Evolutionary conservation across 75 land plant species (phyloP).

Genomic region (Cunninghamia lanceolata): DNA sequence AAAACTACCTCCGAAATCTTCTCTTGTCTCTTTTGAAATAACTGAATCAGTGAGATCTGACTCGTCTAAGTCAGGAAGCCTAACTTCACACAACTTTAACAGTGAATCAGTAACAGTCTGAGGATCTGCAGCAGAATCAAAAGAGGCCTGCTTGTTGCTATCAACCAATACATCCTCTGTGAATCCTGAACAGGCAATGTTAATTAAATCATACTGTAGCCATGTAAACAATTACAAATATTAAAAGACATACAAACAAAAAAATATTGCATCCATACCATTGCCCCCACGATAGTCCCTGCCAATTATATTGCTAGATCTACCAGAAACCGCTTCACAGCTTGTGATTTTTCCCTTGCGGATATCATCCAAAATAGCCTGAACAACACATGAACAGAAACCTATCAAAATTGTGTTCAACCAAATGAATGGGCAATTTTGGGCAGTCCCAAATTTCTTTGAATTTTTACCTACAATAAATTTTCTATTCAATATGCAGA

Average conservation of each 20-base stretch:
- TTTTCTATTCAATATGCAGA: background rate
- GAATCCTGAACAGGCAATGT: background rate
- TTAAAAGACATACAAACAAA: background rate
- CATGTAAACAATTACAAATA: background rate
- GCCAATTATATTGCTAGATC: conserved; percentile 27
- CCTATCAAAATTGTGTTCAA: conserved; percentile 9
- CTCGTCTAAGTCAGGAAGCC: conserved; percentile 14
- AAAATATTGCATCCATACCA: conserved; percentile 16
- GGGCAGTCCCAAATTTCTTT: background rate
- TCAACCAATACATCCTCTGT: background rate
- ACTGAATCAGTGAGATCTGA: conserved; percentile 1
- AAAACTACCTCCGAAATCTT: background rate
- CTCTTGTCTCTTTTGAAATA: background rate
- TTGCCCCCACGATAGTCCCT: conserved; percentile 11
- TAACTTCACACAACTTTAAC: background rate
- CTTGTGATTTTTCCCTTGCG: conserved; percentile 68
- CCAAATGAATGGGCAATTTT: background rate
- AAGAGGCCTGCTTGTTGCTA: background rate
- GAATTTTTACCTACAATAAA: background rate
- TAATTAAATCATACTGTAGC: background rate
- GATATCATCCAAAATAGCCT: conserved; percentile 70
- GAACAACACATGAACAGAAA: background rate
- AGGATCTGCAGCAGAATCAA: background rate
- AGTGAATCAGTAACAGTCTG: background rate
- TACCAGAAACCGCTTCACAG: conserved; percentile 55